Conservation (phyloP, 1,284 basidiomycete genomes). For the Moesziomyces antarcticus region DNA sequence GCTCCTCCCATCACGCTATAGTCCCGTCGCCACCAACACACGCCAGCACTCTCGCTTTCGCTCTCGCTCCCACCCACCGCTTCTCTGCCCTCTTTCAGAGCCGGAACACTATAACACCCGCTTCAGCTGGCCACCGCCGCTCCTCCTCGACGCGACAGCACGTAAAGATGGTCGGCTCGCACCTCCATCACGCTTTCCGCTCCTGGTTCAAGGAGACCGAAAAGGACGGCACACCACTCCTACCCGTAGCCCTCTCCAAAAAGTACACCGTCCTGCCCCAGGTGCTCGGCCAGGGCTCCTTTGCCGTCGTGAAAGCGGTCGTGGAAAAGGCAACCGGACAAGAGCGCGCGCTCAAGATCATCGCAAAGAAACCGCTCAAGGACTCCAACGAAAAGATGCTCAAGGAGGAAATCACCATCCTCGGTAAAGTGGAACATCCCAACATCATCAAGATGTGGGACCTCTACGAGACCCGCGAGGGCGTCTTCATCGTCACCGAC, state of each 20-base stretch:
- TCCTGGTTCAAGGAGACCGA: conserved; percentile 65
- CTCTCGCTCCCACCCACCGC: conserved; percentile 3
- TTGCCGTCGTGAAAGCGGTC: conserved; percentile 63
- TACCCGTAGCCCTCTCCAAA: conserved; percentile 56
- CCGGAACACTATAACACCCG: not conserved
- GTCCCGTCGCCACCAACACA: not conserved
- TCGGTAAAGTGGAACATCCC: conserved; percentile 60
- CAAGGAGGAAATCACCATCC: conserved; percentile 63
- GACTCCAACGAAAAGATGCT: conserved; percentile 64
- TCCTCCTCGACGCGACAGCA: conserved; percentile 38
- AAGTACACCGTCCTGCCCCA: conserved; percentile 58
- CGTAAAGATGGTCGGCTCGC: conserved; percentile 59
- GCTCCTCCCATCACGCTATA: not conserved
- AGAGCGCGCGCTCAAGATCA: conserved; percentile 65
- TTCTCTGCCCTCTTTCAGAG: conserved; percentile 21
- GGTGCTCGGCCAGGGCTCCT: conserved; percentile 63
- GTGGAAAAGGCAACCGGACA: conserved; percentile 50
- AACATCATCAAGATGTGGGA: conserved; percentile 67
- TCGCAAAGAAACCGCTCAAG: conserved; percentile 64
- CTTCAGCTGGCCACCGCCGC: conserved; percentile 10
- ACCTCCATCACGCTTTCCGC: conserved; percentile 59
- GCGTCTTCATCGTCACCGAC: conserved; percentile 66
- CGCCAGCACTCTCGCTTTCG: not conserved
- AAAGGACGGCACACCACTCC: conserved; percentile 56
- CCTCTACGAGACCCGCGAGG: conserved; percentile 66